Percentiles rank a stretch among this genome's conserved stretches.
phyloP scores from a whole-genome alignment of 345 rosid genomes.

The Citropsis articulata region DNA sequence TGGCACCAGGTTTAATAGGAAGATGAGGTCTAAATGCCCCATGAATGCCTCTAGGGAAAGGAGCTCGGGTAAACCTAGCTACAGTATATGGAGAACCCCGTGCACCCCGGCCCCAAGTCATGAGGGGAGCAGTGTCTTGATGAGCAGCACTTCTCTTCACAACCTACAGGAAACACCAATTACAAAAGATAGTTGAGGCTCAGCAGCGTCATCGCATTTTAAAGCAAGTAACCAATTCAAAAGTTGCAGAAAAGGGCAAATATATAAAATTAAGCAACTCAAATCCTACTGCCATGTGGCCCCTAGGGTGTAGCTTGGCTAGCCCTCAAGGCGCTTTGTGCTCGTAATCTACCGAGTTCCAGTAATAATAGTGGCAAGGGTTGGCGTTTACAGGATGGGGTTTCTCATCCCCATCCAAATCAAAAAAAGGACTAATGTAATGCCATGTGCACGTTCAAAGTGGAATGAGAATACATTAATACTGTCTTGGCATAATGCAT shows the following conservation, averaged over 20 bases:
- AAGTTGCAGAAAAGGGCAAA: background rate
- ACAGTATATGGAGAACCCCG: conserved; percentile 42
- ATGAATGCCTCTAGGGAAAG: conserved; percentile 61
- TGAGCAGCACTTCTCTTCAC: conserved; percentile 60
- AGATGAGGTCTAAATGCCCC: conserved; percentile 63
- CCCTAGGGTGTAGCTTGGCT: too few species aligned
- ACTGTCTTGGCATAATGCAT: background rate
- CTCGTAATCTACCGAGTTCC: too few species aligned
- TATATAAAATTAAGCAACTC: background rate
- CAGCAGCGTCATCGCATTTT: background rate
- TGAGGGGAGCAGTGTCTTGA: conserved; percentile 51
- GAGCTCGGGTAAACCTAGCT: conserved; percentile 57
- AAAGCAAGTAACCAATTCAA: background rate
- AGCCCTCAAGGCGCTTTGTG: too few species aligned
- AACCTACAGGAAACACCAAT: conserved; percentile 46
- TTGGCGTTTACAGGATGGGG: too few species aligned
- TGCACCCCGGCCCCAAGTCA: conserved; percentile 59
- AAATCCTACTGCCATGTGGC: background rate
- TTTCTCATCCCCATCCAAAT: too few species aligned
- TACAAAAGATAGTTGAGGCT: conserved; percentile 4
- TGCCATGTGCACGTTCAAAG: background rate
- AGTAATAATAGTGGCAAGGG: too few species aligned
- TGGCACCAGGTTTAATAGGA: conserved; percentile 59
- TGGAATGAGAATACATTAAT: background rate
- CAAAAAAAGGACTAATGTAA: too few species aligned